A percentile compares a stretch with the other conserved stretches of the same genome.
These are phyloP conservation scores for Alternaria arborescens DNA, from an alignment of 2,329 filamentous ascomycete genomes.

Conservation along the genomic window DNA sequence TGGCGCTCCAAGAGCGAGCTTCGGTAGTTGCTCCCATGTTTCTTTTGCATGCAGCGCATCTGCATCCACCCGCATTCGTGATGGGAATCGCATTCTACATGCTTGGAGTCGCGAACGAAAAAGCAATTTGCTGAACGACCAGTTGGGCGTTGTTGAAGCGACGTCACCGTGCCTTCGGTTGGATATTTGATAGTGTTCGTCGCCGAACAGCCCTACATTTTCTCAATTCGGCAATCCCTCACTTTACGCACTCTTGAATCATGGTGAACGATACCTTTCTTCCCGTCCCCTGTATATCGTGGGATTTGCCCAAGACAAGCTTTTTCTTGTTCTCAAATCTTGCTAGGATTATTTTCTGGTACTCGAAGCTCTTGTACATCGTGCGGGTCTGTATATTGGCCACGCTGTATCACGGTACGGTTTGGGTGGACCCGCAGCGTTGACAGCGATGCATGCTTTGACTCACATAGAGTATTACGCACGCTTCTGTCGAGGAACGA, in stretches of 20 bases:
- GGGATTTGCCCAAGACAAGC: not conserved
- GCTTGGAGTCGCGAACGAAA: not conserved
- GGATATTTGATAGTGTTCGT: not conserved
- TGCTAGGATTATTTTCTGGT: not conserved
- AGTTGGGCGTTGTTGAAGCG: not conserved
- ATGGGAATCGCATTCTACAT: not conserved
- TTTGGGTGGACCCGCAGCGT: slow-evolving; percentile 1
- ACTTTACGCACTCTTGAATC: not conserved
- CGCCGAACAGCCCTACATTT: not conserved
- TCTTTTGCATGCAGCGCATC: slow-evolving; percentile 4
- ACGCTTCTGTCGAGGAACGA: not conserved
- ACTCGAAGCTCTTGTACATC: not conserved
- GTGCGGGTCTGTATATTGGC: not conserved
- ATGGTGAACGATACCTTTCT: not conserved
- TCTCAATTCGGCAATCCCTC: not conserved
- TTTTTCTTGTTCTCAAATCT: not conserved
- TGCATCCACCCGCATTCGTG: not conserved
- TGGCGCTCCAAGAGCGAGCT: slow-evolving; percentile 22
- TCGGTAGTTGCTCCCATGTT: slow-evolving; percentile 12
- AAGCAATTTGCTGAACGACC: slow-evolving; percentile 2
- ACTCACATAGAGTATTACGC: not conserved
- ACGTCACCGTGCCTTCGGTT: not conserved
- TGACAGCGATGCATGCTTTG: slow-evolving; percentile 1
- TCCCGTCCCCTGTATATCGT: not conserved
- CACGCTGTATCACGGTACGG: not conserved